phyloP scores from a whole-genome alignment of 352 stramenopile genomes.

The Hyaloperonospora arabidopsidis region DNA sequence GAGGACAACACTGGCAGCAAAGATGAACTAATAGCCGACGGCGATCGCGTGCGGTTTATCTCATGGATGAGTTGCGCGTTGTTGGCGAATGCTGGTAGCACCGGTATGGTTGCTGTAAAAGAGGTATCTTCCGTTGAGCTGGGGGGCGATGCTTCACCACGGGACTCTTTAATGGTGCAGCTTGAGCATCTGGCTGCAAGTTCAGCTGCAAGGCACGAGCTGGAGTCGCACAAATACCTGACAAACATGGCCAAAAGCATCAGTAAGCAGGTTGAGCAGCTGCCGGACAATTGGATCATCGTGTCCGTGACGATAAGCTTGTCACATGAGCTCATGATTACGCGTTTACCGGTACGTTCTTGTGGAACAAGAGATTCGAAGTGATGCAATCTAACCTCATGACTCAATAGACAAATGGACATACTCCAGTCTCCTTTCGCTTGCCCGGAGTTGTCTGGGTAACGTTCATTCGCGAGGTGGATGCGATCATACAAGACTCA shows the following conservation, averaged over 20 bases:
- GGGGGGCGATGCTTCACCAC: conserved; percentile 6
- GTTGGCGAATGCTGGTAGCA: conserved; percentile 29
- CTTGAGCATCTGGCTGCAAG: conserved; percentile 16
- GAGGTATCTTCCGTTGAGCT: not conserved
- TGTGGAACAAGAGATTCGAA: not conserved
- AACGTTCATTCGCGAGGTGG: conserved; percentile 33
- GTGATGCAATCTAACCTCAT: conserved; percentile 8
- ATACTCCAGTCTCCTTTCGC: conserved; percentile 40
- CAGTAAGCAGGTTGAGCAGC: conserved; percentile 19
- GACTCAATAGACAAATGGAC: conserved; percentile 34
- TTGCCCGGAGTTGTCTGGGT: conserved; percentile 38
- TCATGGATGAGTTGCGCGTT: conserved; percentile 33
- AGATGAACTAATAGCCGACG: conserved; percentile 4
- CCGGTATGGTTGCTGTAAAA: conserved; percentile 11
- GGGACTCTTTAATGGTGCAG: conserved; percentile 17
- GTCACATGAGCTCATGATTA: conserved; percentile 44
- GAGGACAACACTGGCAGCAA: conserved; percentile 11
- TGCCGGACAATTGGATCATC: conserved; percentile 38
- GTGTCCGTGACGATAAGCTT: conserved; percentile 33
- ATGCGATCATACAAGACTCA: conserved; percentile 46
- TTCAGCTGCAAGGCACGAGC: conserved; percentile 4
- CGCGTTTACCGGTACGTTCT: conserved; percentile 34
- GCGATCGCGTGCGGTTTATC: conserved; percentile 15
- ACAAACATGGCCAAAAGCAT: conserved; percentile 14
- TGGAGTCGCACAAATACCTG: conserved; percentile 8